Percentiles rank a stretch among this genome's conserved stretches.
These are phyloP conservation scores for Murraya koenigii DNA, from an alignment of 345 rosid species.

Conservation along the genomic window DNA sequence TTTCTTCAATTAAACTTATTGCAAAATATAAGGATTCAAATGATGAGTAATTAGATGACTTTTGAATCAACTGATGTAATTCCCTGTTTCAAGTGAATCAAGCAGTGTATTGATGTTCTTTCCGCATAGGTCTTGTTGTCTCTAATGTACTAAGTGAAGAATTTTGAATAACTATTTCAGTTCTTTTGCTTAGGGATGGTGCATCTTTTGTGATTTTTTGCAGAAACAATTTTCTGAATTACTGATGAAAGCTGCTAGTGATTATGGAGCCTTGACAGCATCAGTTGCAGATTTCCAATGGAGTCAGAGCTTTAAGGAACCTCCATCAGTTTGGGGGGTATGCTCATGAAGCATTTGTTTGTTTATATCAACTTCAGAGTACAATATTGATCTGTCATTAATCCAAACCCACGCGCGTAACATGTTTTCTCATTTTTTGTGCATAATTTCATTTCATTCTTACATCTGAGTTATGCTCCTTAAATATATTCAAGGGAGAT, in stretches of 20 bases:
- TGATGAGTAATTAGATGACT: not conserved
- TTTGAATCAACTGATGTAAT: not conserved
- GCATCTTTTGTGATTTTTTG: constrained; percentile 20
- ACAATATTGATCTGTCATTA: not conserved
- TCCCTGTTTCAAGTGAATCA: not conserved
- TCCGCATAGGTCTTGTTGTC: not conserved
- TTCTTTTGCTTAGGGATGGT: not conserved
- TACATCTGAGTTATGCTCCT: not conserved
- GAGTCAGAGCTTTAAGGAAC: constrained; percentile 97
- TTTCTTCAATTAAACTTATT: not conserved
- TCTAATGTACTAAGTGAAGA: not conserved
- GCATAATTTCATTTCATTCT: not conserved
- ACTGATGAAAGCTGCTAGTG: constrained; percentile 97
- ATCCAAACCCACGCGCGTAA: not conserved
- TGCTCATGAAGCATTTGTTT: constrained; percentile 17
- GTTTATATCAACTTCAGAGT: not conserved
- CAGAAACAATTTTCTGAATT: constrained; percentile 98
- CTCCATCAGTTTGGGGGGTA: constrained; percentile 99
- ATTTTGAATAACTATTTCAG: not conserved
- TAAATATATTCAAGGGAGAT: not conserved
- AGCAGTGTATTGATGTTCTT: not conserved
- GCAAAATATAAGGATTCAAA: not conserved
- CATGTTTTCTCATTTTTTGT: not conserved
- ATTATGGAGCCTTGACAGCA: constrained; percentile 92
- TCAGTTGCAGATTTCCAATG: constrained; percentile 91